Evolutionary conservation across 768 basidiomycete species (phyloP).

Genomic region (Tulasnella sp.): DNA sequence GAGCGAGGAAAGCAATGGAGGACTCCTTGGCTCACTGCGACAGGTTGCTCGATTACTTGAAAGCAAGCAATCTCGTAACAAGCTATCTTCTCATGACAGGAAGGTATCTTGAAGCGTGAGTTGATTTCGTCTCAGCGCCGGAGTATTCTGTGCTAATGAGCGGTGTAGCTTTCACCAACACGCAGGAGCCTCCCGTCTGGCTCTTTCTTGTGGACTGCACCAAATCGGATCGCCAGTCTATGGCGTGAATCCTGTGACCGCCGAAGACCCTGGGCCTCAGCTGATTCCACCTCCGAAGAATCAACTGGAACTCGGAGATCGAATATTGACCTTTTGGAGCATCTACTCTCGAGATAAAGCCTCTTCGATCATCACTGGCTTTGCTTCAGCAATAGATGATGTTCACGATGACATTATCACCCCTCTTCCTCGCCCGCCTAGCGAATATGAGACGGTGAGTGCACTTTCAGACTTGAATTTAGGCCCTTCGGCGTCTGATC

Average conservation of each 20-base stretch:
- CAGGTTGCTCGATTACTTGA: slow-evolving; percentile 12
- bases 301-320: slow-evolving; percentile 20
- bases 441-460: slow-evolving; percentile 1
- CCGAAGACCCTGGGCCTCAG: background rate
- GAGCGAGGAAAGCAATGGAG: slow-evolving; percentile 23
- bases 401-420: slow-evolving; percentile 3
- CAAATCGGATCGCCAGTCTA: slow-evolving; percentile 3
- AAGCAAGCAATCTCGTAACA: background rate
- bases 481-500: background rate
- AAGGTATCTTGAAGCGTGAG: slow-evolving; percentile 26
- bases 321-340: slow-evolving; percentile 26
- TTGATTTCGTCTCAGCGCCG: background rate
- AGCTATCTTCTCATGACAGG: slow-evolving; percentile 16
- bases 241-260: background rate
- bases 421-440: slow-evolving; percentile 5
- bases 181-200: slow-evolving; percentile 66
- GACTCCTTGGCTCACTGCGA: slow-evolving; percentile 25
- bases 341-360: slow-evolving; percentile 23
- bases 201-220: slow-evolving; percentile 63
- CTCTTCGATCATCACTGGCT: slow-evolving; percentile 21
- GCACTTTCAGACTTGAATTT: background rate
- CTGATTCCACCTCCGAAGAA: slow-evolving; percentile 5
- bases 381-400: slow-evolving; percentile 8
- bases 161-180: slow-evolving; percentile 36
- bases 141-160: too few relatives aligned